Percentiles rank a stretch among this genome's conserved stretches.
Conservation (phyloP, 2,329 filamentous ascomycete species). For the Tolypocladium nubicola region DNA sequence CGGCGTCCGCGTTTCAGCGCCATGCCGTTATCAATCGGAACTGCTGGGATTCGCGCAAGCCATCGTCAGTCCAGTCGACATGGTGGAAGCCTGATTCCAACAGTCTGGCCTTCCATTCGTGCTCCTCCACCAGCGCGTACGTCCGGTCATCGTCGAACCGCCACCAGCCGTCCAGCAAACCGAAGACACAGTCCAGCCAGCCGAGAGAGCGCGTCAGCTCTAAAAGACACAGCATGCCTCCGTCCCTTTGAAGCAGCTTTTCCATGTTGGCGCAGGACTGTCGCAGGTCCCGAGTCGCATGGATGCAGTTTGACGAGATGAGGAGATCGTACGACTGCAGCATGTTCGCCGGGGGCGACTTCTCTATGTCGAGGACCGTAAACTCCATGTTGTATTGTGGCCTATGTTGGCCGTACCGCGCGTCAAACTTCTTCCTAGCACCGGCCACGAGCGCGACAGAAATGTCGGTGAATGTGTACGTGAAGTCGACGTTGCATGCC, state of each 20-base stretch:
- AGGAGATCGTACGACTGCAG: conserved; percentile 17
- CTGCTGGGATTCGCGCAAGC: conserved; percentile 11
- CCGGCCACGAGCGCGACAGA: conserved; percentile 19
- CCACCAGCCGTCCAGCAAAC: conserved; percentile 26
- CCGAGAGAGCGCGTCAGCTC: conserved; percentile 16
- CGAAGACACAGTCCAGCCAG: conserved; percentile 21
- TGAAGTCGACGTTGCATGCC: background rate
- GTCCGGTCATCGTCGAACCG: conserved; percentile 15
- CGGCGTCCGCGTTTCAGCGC: background rate
- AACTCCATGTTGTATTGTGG: conserved; percentile 13
- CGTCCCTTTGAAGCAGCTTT: conserved; percentile 16
- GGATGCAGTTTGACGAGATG: conserved; percentile 24
- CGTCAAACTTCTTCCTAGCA: conserved; percentile 14
- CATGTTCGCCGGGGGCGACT: conserved; percentile 7
- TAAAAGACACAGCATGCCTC: conserved; percentile 14
- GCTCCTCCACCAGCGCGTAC: conserved; percentile 10
- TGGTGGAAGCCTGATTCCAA: conserved; percentile 9
- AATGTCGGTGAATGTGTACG: conserved; percentile 33
- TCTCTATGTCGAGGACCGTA: conserved; percentile 17
- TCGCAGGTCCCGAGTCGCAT: conserved; percentile 18
- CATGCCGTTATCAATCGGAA: conserved; percentile 14
- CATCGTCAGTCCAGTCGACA: conserved; percentile 15
- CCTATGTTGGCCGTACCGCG: background rate
- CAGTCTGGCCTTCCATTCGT: conserved; percentile 12
- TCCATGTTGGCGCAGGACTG: conserved; percentile 11